Base-by-base conservation (phyloP, 1,284 basidiomycete species). In the Boletus hoseneyae region DNA sequence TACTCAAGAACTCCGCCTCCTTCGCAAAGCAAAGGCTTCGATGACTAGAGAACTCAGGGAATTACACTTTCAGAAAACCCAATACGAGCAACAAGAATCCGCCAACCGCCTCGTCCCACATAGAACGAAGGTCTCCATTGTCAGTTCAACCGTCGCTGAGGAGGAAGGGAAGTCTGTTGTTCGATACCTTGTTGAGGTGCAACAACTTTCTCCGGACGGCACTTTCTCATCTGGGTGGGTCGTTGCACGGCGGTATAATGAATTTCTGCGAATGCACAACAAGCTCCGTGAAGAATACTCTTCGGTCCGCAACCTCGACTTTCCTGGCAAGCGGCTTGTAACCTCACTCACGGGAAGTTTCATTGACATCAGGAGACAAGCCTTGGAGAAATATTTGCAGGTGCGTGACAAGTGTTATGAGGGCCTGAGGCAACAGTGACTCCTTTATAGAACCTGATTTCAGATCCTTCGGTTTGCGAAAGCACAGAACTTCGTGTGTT, bases 291-390 rank as follows among this genome's bases (percentile, higher is more conserved):
- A 94, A 45, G 79, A 81, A 44, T 87, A 89, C 62, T 68, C 71
- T 2, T 61, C 80, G 8, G 85, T 91, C 19, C 77, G 82, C 51
- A 77, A 75, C 49, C 70, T 95, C 45, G 93, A 96, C 54, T 89
- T 97, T 57, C 94, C 94, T 1, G 88, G 90, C 0, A 97, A 97
- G 68, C 82, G 86, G n/a, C 75, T 97, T 5, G 92, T 96, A 10
- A 81, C 90, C 1, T 79, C 84, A 16, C 73, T 94, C 39, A 87
- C 88, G n/a, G 80, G 83, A 10, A 85, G 75, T 56, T 93, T 95
- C 62, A 79, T 98, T 35, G 94, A 98, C 57, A 80, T 80, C 15
- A 77, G 96, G 44, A 81, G 86, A 51, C 66, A 75, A 15, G 90
- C 85, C 0, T 65, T 99, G 58, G 93, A 98, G 69, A 88, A 83